Evolutionary conservation across 192 early-diverging fungal species (phyloP).

Genomic region (Backusella liffmaniae): DNA sequence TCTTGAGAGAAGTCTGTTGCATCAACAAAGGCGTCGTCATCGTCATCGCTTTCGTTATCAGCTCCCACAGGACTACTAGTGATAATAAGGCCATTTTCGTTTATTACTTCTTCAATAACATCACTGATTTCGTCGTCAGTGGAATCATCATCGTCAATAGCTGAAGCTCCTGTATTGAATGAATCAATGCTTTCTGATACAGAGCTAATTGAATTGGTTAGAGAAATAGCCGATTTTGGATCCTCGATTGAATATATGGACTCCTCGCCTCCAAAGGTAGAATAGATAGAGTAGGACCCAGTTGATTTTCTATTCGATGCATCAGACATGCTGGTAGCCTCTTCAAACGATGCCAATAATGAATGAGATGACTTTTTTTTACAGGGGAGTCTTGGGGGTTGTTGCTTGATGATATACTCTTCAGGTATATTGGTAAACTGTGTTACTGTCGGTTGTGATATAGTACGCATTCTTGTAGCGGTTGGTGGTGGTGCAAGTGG

Average conservation of each 20-base stretch:
- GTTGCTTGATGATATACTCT: background rate
- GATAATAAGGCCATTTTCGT: background rate
- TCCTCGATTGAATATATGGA: constrained; percentile 8
- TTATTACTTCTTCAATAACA: background rate
- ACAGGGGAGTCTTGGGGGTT: background rate
- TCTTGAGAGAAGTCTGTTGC: constrained; percentile 21
- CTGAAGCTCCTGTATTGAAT: constrained; percentile 18
- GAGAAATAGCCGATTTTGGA: background rate
- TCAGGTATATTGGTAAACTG: background rate
- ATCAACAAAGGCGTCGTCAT: constrained; percentile 32
- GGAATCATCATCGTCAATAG: background rate
- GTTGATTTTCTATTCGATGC: constrained; percentile 14
- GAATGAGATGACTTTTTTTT: background rate
- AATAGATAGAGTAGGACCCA: constrained; percentile 19
- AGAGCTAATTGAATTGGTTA: background rate
- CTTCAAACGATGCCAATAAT: background rate
- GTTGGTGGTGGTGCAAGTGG: constrained; percentile 20
- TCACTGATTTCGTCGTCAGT: background rate
- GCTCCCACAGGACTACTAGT: background rate
- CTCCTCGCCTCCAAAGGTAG: constrained; percentile 15
- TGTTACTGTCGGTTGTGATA: background rate
- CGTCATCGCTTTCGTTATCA: background rate
- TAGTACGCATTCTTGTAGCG: background rate
- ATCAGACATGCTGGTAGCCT: background rate
- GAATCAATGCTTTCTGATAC: constrained; percentile 14